A percentile compares a stretch with the other conserved stretches of the same genome.
phyloP scores from a whole-genome alignment of 352 stramenopile species.

The Globisporangium emineosum region DNA sequence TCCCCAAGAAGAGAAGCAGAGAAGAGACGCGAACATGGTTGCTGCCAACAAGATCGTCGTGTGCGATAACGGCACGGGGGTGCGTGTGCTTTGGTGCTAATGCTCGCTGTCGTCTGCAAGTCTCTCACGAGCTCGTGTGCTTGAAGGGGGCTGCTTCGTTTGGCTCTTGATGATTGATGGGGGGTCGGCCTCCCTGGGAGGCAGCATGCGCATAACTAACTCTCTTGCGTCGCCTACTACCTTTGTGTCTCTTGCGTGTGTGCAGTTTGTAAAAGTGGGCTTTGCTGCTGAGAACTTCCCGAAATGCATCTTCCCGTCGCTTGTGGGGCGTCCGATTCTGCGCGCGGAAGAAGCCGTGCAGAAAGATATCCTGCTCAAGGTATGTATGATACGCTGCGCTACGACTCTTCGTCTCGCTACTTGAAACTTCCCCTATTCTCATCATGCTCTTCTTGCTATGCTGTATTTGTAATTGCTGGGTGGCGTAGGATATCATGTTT shows the following conservation, averaged over 20 bases:
- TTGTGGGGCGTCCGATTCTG: conserved; percentile 93
- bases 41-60: conserved; percentile 87
- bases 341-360: conserved; percentile 90
- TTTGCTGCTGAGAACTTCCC: conserved; percentile 96
- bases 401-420: neutral
- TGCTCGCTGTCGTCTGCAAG: neutral
- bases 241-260: neutral
- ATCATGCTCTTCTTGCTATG: neutral
- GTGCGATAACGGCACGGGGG: conserved; percentile 86
- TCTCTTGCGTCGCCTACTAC: neutral
- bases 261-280: conserved; percentile 89
- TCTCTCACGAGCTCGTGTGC: neutral
- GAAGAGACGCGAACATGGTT: conserved; percentile 46
- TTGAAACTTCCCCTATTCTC: neutral
- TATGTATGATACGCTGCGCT: conserved; percentile 25
- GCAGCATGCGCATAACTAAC: neutral
- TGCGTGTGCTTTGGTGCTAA: conserved; percentile 25
- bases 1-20: neutral
- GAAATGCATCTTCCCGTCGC: conserved; percentile 92
- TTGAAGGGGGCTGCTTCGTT: neutral
- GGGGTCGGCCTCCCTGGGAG: neutral
- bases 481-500: conserved; percentile 91
- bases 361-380: conserved; percentile 83
- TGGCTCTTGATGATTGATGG: neutral
- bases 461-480: neutral